Evolutionary conservation across 2,329 filamentous ascomycete species (phyloP), one percentile per base, ranked within the genome.

Genomic region (Pestalotiopsis sp.): DNA sequence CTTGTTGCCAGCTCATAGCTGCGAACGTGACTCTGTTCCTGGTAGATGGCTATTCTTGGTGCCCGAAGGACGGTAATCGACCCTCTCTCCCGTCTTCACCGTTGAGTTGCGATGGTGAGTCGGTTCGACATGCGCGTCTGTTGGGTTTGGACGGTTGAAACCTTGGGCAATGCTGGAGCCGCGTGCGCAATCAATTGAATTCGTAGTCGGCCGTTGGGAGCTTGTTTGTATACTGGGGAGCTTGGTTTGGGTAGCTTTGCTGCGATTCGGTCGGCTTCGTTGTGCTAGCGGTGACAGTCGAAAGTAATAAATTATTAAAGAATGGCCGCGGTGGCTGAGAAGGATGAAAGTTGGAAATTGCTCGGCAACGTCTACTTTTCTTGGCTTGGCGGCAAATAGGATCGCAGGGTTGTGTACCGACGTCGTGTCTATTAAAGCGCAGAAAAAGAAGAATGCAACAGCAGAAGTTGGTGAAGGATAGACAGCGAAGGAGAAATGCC

Each of bases 1-100:
- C 72, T 67, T 79, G 76, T 75, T 78, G 77, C 78, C 78, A 81
- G 72, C 78, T 81, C 79, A 81, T 81, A 38, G 62, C 57, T 52
- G 25, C 62, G 65, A 66, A 52, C 23, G 25, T 61, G 38, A 57
- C 65, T 66, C 23, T 52, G 38, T 38, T 65, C 36, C 45, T 61
- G 61, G 49, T 23, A 45, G 14, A 45, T 49, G 67, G 56, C 61
- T 64, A 56, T 41, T 65, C 45, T 61, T 58, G 66, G 66, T 52
- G 66, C 36, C 4, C 12, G 38, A 52, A 14, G 9, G 36, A 67
- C 65, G 52, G 56, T 59, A 49, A 45, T 41, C 56, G 27, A 27
- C 39, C 41, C 52, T 45, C 31, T 68, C 39, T 68, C 58, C 63
- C 69, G 66, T 66, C 52, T 67, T 66, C 57, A 63, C 66, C 58